A percentile compares a stretch with the other conserved stretches of the same genome.
These are phyloP conservation scores for Ochetophila trinervis DNA, from an alignment of 306 rosid genomes.

Conservation along the genomic window DNA sequence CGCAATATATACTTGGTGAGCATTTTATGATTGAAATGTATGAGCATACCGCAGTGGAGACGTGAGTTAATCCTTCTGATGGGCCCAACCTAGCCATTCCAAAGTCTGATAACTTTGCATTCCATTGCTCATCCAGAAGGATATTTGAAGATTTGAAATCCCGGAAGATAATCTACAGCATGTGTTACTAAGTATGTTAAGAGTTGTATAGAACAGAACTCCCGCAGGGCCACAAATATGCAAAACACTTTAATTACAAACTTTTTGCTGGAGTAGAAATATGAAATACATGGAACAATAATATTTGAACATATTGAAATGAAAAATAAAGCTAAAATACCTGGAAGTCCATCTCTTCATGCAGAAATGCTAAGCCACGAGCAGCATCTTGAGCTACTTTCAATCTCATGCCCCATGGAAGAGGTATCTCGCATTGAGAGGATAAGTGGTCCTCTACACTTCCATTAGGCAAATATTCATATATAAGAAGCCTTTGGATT, in stretches of 20 bases:
- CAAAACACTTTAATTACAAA: constrained; percentile 6
- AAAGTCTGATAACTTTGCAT: constrained; percentile 92
- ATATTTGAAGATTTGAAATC: constrained; percentile 96
- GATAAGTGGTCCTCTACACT: constrained; percentile 83
- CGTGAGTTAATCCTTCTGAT: constrained; percentile 87
- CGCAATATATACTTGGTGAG: background rate
- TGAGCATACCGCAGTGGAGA: constrained; percentile 89
- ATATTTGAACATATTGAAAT: constrained; percentile 5
- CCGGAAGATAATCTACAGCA: constrained; percentile 79
- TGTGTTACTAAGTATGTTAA: constrained; percentile 17
- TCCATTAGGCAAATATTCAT: constrained; percentile 81
- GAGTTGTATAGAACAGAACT: background rate
- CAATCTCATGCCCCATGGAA: constrained; percentile 76
- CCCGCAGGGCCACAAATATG: too few relatives aligned
- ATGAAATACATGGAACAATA: background rate
- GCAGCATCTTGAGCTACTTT: constrained; percentile 91
- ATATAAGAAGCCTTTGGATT: constrained; percentile 84
- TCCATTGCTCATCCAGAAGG: constrained; percentile 92
- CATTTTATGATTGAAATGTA: background rate
- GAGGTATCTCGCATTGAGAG: constrained; percentile 53
- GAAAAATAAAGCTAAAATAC: constrained; percentile 33
- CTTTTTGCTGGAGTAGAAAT: background rate
- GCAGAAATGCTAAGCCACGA: constrained; percentile 82
- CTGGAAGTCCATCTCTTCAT: constrained; percentile 93
- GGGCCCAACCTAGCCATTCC: constrained; percentile 98